A percentile compares a stretch with the other conserved stretches of the same genome.
phyloP scores from a whole-genome alignment of 129 eudicot genomes.

The Saussurea involucrata region DNA sequence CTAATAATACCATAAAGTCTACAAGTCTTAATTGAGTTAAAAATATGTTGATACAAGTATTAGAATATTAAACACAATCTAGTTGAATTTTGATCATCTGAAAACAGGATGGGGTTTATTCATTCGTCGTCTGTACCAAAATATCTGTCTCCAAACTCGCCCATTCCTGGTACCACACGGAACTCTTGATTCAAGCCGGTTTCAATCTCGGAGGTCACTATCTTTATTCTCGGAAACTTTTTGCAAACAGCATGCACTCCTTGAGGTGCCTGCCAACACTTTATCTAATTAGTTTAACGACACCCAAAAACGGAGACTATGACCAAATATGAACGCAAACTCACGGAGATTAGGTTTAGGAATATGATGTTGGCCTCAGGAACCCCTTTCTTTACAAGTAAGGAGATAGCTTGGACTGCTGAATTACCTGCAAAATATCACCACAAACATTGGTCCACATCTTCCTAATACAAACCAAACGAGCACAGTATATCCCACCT shows the following conservation, averaged over 20 bases:
- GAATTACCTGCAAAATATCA: constrained; percentile 61
- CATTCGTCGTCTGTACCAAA: constrained; percentile 82
- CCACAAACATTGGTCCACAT: not conserved
- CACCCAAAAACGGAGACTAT: not conserved
- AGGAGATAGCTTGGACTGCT: constrained; percentile 79
- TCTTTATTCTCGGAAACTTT: constrained; percentile 70
- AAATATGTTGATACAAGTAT: not conserved
- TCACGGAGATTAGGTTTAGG: constrained; percentile 83
- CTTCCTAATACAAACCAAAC: not conserved
- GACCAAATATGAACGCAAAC: not conserved
- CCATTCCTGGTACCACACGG: constrained; percentile 90
- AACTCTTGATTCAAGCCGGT: constrained; percentile 65
- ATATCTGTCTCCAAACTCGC: constrained; percentile 90
- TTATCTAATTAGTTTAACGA: not conserved
- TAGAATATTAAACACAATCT: not conserved
- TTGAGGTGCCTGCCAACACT: constrained; percentile 70
- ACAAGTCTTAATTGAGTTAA: not conserved
- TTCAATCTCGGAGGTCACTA: constrained; percentile 88
- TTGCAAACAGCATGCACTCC: constrained; percentile 85
- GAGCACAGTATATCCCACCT: not conserved
- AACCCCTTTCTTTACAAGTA: constrained; percentile 79
- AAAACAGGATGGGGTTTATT: constrained; percentile 1
- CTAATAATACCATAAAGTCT: not conserved
- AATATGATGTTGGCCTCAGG: constrained; percentile 82
- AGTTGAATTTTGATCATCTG: not conserved